Conservation (phyloP, 805 yeast genomes). For the Danielia oregonensis region DNA sequence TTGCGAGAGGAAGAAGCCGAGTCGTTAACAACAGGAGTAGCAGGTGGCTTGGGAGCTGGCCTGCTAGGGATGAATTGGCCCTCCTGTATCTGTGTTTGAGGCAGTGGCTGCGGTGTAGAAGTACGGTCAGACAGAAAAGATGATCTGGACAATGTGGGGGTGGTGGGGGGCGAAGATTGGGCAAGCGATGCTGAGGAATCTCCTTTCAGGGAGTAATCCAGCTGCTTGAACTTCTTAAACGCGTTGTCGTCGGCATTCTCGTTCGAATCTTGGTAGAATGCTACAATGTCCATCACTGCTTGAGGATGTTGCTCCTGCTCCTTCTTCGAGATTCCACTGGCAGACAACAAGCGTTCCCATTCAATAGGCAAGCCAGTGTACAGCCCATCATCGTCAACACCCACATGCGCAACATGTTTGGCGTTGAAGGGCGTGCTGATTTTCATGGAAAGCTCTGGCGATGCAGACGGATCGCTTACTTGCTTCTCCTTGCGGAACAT, state of each 20-base stretch:
- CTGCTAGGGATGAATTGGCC: conserved; percentile 58
- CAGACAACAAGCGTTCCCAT: conserved; percentile 80
- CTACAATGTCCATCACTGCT: conserved; percentile 88
- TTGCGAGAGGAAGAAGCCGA: conserved; percentile 8
- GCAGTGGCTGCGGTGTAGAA: too few relatives aligned
- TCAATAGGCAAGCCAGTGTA: conserved; percentile 91
- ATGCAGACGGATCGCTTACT: conserved; percentile 3
- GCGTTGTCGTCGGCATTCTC: conserved; percentile 43
- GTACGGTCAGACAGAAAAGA: conserved; percentile 12
- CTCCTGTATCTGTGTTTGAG: too few relatives aligned
- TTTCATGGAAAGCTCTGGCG: conserved; percentile 36
- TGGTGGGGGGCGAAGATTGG: conserved; percentile 27
- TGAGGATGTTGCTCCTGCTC: conserved; percentile 92
- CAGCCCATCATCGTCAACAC: conserved; percentile 81
- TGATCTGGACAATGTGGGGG: conserved; percentile 17
- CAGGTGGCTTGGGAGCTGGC: conserved; percentile 64
- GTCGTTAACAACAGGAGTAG: conserved; percentile 15
- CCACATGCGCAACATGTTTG: conserved; percentile 90
- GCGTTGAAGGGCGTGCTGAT: conserved; percentile 93
- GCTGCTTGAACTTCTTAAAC: conserved; percentile 39
- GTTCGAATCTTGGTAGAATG: conserved; percentile 66
- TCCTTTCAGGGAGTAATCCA: conserved; percentile 6
- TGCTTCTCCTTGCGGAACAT: conserved; percentile 40
- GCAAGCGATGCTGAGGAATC: conserved; percentile 22
- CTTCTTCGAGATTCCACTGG: conserved; percentile 81